These are phyloP conservation scores for Xylariomycetidae sp. DNA, from an alignment of 2,329 filamentous ascomycete genomes.

Conservation along the genomic window DNA sequence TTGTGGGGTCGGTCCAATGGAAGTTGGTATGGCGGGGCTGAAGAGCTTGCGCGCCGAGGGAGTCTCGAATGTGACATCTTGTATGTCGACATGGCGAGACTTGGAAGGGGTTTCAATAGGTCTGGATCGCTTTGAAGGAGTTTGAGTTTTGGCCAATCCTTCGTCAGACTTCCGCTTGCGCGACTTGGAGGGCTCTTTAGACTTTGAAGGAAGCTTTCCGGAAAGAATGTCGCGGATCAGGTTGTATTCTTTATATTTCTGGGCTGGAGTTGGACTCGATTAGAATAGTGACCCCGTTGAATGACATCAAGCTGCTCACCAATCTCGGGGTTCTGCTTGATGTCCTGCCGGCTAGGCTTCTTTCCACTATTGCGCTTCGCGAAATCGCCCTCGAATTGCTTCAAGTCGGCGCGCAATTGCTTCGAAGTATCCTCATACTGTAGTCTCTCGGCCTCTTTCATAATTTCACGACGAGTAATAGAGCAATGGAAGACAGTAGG, in stretches of 20 bases:
- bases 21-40: slow-evolving; percentile 53
- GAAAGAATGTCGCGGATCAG: slow-evolving; percentile 55
- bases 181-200: slow-evolving; percentile 31
- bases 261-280: slow-evolving; percentile 39
- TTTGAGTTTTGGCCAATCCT: slow-evolving; percentile 29
- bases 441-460: slow-evolving; percentile 42
- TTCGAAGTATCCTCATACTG: slow-evolving; percentile 47
- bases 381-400: slow-evolving; percentile 70
- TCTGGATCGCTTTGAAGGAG: slow-evolving; percentile 48
- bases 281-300: background rate
- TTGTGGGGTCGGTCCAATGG: slow-evolving; percentile 74
- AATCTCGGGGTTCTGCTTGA: slow-evolving; percentile 68
- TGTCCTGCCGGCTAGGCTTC: slow-evolving; percentile 70
- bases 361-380: slow-evolving; percentile 55
- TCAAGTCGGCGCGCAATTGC: slow-evolving; percentile 63
- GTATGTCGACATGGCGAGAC: slow-evolving; percentile 17
- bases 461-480: no score
- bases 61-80: slow-evolving; percentile 42
- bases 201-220: slow-evolving; percentile 42
- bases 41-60: slow-evolving; percentile 57
- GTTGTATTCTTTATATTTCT: slow-evolving; percentile 75
- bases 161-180: slow-evolving; percentile 39
- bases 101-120: slow-evolving; percentile 45
- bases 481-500: no score
- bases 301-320: slow-evolving; percentile 42